Base-by-base conservation (phyloP, 805 yeast genomes). In the Komagataella kurtzmanii region DNA sequence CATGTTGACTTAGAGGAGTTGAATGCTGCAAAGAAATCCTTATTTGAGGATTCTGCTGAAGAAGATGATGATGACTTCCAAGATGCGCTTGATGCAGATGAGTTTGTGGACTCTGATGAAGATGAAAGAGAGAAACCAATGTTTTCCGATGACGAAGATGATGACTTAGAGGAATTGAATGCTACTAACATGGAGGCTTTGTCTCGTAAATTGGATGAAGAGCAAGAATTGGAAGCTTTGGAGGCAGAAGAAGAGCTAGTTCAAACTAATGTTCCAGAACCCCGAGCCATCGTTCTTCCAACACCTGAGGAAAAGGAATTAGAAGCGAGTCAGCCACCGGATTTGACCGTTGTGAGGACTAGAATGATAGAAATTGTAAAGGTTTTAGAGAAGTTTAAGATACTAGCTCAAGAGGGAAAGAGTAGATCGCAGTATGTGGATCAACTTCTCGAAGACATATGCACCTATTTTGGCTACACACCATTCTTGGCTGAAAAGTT, bases 311-410 rank as follows among this genome's bases (percentile, higher is more conserved):
- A 82, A 61, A 85, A 82, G 59, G 77, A 74, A 51, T 52, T 59
- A 36, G 74, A 73, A 57, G 71, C 72, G 30, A 75, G 74, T 14
- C 61, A 64, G 10, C 83, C 88, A 48, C 81, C 81, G 58, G 96
- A 89, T 64, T 75, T 90, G 49, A 86, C 89, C 6, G 74, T 86
- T 59, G 77, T 87, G 6, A 81, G 98, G 69, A 88, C 97, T 17
- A 81, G 99, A 70, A 91, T 93, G 85, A 81, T 91, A 59, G 99
- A 93, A 71, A 80, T 95, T 56, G 91, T 90, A 50, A 90, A 90
- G 65, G 97, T 91, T 17, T 76, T 93, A 59, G 97, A 91, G 66
- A 88, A 91, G 67, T 88, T 91, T 71, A 82, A 81, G 63, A 83
- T 72, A 50, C 64, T 88, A 60, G 84, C 88, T 6, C 96, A 89